These are phyloP conservation scores for Russula compacta DNA, from an alignment of 768 basidiomycete genomes.

Conservation along the genomic window DNA sequence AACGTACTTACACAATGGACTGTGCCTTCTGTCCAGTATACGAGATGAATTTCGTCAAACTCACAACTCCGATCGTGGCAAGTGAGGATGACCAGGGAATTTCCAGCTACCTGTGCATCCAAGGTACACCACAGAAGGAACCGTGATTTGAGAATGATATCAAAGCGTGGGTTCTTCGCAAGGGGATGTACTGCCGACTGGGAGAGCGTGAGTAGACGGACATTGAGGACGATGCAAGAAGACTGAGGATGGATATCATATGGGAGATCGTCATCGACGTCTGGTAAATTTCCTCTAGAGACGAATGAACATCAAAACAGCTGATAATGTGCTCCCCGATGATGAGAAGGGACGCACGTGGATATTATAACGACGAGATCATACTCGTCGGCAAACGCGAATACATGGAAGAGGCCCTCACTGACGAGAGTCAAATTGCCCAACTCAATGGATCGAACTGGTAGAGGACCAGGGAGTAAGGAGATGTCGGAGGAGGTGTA, in stretches of 20 bases:
- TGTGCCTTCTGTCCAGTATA: conserved; percentile 13
- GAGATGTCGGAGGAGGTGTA: conserved; percentile 13
- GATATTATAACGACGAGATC: conserved; percentile 11
- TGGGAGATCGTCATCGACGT: neutral
- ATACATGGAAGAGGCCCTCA: conserved; percentile 11
- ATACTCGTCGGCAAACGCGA: conserved; percentile 13
- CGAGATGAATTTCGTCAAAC: conserved; percentile 12
- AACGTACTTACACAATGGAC: conserved; percentile 2
- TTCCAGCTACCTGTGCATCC: conserved; percentile 11
- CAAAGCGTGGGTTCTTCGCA: conserved; percentile 6
- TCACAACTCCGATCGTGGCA: conserved; percentile 12
- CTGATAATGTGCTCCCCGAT: neutral
- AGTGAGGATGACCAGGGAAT: conserved; percentile 10
- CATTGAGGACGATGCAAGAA: conserved; percentile 5
- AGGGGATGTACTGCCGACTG: conserved; percentile 9
- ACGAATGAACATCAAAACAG: neutral
- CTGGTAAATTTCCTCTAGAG: neutral
- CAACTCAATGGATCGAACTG: conserved; percentile 5
- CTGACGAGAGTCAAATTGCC: conserved; percentile 8
- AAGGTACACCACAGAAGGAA: conserved; percentile 10
- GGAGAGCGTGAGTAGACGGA: conserved; percentile 13
- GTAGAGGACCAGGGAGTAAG: neutral
- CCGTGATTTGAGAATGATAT: conserved; percentile 12
- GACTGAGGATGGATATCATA: neutral
- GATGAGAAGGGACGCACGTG: neutral